These are phyloP conservation scores for Cyberlindnera veronae DNA, from an alignment of 805 yeast species.

Conservation along the genomic window DNA sequence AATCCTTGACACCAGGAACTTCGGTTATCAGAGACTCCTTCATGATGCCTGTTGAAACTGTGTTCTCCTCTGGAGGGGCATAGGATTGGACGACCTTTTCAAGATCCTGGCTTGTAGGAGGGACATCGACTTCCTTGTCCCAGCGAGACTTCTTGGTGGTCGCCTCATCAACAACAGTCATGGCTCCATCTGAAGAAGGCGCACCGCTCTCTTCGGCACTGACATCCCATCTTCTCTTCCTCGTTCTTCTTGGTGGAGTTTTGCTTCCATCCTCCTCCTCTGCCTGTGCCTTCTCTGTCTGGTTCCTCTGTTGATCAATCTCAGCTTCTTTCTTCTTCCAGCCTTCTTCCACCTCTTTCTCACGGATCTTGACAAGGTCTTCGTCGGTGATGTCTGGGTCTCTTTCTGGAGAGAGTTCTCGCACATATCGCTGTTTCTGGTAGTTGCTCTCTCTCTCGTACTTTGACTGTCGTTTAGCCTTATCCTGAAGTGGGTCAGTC, in stretches of 20 bases:
- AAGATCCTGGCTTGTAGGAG: too few species aligned
- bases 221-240: conserved; percentile 26
- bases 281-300: not conserved
- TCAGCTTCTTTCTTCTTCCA: conserved; percentile 21
- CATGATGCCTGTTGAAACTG: conserved; percentile 26
- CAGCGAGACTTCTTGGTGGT: conserved; percentile 17
- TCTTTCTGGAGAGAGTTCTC: conserved; percentile 30
- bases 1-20: conserved; percentile 61
- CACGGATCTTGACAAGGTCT: conserved; percentile 40
- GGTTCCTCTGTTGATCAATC: not conserved
- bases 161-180: not conserved
- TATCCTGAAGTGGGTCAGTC: conserved; percentile 29
- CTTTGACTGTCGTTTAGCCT: conserved; percentile 27
- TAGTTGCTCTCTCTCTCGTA: conserved; percentile 44
- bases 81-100: conserved; percentile 32
- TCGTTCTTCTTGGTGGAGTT: conserved; percentile 27
- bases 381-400: conserved; percentile 36
- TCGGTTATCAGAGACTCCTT: conserved; percentile 44
- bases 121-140: conserved; percentile 11
- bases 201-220: conserved; percentile 7
- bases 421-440: conserved; percentile 38
- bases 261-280: conserved; percentile 20
- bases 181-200: too few species aligned
- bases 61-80: conserved; percentile 49
- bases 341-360: conserved; percentile 35